These are phyloP conservation scores for Exophiala bonariae DNA, from an alignment of 2,329 filamentous ascomycete species.

Conservation along the genomic window DNA sequence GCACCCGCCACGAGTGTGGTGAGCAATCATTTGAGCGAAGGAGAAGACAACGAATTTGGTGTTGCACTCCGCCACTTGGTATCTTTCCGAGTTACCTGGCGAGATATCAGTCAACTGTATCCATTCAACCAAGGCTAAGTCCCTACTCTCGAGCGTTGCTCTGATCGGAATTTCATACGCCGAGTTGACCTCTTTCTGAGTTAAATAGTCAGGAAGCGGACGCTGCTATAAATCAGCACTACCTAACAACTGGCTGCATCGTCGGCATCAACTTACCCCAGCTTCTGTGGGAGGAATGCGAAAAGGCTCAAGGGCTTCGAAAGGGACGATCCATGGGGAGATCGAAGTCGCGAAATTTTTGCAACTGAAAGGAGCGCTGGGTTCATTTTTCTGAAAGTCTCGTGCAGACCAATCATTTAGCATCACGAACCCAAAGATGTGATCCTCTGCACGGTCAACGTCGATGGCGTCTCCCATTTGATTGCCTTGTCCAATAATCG, in stretches of 20 bases:
- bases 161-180: constrained; percentile 9
- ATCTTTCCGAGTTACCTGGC: constrained; percentile 2
- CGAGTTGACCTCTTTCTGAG: constrained; percentile 4
- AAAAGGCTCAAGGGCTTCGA: constrained; percentile 51
- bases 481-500: constrained; percentile 66
- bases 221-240: constrained; percentile 5
- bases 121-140: neutral
- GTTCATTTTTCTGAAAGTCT: constrained; percentile 30
- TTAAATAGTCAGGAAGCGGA: constrained; percentile 4
- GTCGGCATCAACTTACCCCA: constrained; percentile 3
- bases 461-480: constrained; percentile 62
- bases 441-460: constrained; percentile 64
- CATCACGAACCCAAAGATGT: constrained; percentile 75
- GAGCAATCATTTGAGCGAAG: constrained; percentile 78
- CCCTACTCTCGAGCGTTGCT: constrained; percentile 10
- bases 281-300: constrained; percentile 6
- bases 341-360: constrained; percentile 63
- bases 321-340: constrained; percentile 62
- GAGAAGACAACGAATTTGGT: constrained; percentile 72
- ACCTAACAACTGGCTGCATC: neutral
- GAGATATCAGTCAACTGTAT: neutral
- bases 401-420: constrained; percentile 78
- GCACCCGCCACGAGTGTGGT: constrained; percentile 75
- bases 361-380: constrained; percentile 61
- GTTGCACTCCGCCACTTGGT: constrained; percentile 55